These are phyloP conservation scores for Peronosclerospora sorghi DNA, from an alignment of 352 stramenopile genomes.

Conservation along the genomic window DNA sequence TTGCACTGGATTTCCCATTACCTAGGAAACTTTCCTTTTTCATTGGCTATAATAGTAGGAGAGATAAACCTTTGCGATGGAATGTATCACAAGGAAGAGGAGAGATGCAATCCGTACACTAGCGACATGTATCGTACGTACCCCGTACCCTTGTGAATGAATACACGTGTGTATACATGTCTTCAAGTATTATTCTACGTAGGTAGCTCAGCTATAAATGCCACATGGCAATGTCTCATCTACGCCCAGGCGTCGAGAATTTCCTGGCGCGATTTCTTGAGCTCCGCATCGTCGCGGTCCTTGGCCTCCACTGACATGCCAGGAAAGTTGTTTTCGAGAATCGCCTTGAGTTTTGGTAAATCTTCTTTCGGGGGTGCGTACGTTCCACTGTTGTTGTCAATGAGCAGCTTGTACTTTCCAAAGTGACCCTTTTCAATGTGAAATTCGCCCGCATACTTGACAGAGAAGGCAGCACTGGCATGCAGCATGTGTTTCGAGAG, in stretches of 20 bases:
- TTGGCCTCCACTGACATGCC: conserved; percentile 17
- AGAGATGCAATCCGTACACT: too few relatives aligned
- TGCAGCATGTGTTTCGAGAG: conserved; percentile 38
- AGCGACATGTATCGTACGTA: too few relatives aligned
- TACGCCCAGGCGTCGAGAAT: conserved; percentile 28
- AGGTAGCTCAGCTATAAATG: too few relatives aligned
- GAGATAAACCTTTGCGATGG: too few relatives aligned
- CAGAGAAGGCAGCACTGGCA: conserved; percentile 22
- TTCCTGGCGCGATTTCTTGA: conserved; percentile 16
- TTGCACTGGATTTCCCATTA: too few relatives aligned
- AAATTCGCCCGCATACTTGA: conserved; percentile 31
- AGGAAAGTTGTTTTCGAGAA: conserved; percentile 27
- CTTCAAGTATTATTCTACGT: too few relatives aligned
- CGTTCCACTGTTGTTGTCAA: conserved; percentile 37
- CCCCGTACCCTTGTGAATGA: too few relatives aligned
- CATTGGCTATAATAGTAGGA: too few relatives aligned
- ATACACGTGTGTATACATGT: too few relatives aligned
- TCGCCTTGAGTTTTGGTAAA: conserved; percentile 19
- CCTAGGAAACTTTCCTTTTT: too few relatives aligned
- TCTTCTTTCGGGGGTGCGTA: conserved; percentile 24
- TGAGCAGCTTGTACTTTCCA: conserved; percentile 21
- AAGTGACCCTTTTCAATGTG: conserved; percentile 19
- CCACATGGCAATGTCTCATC: too few relatives aligned
- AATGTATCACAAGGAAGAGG: too few relatives aligned
- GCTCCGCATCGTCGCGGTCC: conserved; percentile 17